Evolutionary conservation across 2,329 filamentous ascomycete species (phyloP).

Genomic region (Metarhizium sp.): DNA sequence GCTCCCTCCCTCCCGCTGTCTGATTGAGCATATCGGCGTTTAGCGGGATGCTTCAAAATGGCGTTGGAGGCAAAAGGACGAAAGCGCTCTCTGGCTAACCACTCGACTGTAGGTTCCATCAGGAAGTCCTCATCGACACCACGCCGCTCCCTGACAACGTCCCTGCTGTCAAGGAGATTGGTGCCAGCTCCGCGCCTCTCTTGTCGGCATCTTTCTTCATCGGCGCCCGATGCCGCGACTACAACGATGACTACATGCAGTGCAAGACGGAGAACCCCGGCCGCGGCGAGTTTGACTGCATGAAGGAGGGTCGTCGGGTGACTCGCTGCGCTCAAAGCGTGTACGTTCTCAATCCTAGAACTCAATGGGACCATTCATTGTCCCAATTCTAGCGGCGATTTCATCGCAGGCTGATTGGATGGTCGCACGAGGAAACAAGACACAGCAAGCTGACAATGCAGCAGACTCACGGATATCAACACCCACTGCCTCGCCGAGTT

Average conservation of each 20-base stretch:
- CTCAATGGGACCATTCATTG: neutral
- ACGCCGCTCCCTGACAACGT: conserved; percentile 89
- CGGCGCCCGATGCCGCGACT: conserved; percentile 84
- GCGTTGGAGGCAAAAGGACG: neutral
- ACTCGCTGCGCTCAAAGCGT: conserved; percentile 94
- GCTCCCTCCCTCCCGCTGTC: neutral
- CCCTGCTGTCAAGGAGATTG: conserved; percentile 88
- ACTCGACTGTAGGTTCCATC: conserved; percentile 67
- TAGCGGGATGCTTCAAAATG: neutral
- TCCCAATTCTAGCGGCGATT: neutral
- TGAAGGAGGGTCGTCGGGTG: conserved; percentile 94
- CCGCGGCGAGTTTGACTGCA: conserved; percentile 83
- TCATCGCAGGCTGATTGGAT: neutral
- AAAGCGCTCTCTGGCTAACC: conserved; percentile 11
- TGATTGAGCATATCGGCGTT: neutral
- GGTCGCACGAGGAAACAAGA: neutral
- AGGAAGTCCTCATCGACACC: conserved; percentile 87
- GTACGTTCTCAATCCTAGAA: conserved; percentile 45
- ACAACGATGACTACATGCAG: conserved; percentile 99
- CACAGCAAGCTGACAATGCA: conserved; percentile 4
- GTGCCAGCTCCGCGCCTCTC: conserved; percentile 84
- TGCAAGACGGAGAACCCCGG: conserved; percentile 95
- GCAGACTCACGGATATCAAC: conserved; percentile 88
- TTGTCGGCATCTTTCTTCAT: conserved; percentile 94
- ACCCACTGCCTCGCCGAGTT: conserved; percentile 88